phyloP scores from a whole-genome alignment of 2,329 filamentous ascomycete genomes.

The Paecilomyces sp. region DNA sequence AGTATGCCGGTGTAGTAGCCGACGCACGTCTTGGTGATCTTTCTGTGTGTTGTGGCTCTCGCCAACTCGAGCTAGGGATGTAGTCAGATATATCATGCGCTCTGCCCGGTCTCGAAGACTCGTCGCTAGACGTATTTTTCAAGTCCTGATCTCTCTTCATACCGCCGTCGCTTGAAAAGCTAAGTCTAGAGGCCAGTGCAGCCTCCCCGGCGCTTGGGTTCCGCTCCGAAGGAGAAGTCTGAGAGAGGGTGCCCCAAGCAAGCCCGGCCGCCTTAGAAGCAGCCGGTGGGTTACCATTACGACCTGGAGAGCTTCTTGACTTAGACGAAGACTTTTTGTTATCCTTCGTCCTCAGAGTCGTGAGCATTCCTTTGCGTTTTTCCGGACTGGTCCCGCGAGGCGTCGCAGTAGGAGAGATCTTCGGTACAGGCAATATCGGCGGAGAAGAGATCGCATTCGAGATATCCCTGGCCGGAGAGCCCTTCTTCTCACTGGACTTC shows the following conservation, averaged over 20 bases:
- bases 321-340: constrained; percentile 37
- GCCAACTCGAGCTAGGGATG: constrained; percentile 9
- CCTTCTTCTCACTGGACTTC: constrained; percentile 8
- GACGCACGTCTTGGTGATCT: neutral
- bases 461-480: constrained; percentile 15
- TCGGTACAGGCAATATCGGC: constrained; percentile 23
- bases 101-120: neutral
- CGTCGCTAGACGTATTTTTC: neutral
- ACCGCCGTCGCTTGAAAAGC: constrained; percentile 17
- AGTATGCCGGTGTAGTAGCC: neutral
- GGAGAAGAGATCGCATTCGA: constrained; percentile 13
- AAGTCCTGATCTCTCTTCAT: constrained; percentile 3
- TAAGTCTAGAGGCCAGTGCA: constrained; percentile 21
- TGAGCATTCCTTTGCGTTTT: constrained; percentile 51
- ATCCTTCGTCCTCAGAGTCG: constrained; percentile 45
- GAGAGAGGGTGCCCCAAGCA: constrained; percentile 46
- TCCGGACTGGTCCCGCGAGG: constrained; percentile 56
- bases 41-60: constrained; percentile 7
- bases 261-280: constrained; percentile 57
- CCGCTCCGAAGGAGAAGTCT: constrained; percentile 17
- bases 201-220: constrained; percentile 16
- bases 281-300: constrained; percentile 43
- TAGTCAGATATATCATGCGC: constrained; percentile 9
- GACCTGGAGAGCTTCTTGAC: constrained; percentile 38
- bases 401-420: constrained; percentile 27